Evolutionary conservation across 2,329 filamentous ascomycete species (phyloP), one percentile per base, ranked within the genome.

Genomic region (Xylariaceae sp.): DNA sequence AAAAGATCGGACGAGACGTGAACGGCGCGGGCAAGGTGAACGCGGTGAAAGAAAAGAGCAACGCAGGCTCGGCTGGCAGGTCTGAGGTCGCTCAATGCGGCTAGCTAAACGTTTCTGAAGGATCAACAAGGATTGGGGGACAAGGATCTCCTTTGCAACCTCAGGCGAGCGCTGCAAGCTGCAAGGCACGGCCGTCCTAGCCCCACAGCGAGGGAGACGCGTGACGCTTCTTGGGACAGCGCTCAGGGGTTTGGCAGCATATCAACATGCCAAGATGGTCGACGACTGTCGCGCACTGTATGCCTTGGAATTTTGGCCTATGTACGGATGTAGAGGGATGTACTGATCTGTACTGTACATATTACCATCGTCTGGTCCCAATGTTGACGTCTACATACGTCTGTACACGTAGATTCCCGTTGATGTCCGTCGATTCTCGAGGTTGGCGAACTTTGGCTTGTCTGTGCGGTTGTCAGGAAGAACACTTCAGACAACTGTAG

Each of bases 71-170:
- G 22, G 22, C 22, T 27, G 22, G 22, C 22, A 27, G 22, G 54
- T 56, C 51, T 51, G 41, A 51, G 50, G 48, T 52, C 49, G 50
- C 58, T 51, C 40, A 52, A 62, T 57, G 22, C 14, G 47, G 54
- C 55, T 59, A 56, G 49, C 47, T 11, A 44, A 47, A 58, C 47
- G 59, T 57, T 59, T 57, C 51, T 60, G 55, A 52, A 59, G 55
- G 52, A 52, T 47, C 52, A 52, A 45, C 45, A 52, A 52, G 54
- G 54, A 27, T 27, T 27, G 4, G 22, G 7, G 7, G 22, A 27
- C 22, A 27, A 27, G 22, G 22, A 27, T 27, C 32, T 19, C 54
- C 45, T 45, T 17, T 48, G 39, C 33, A 43, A 39, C 52, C 45
- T 52, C 52, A 52, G 54, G 52, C 49, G 39, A 19, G 36, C 5